Evolutionary conservation across 2,329 filamentous ascomycete genomes (phyloP).

Genomic region (Aspergillus cejpii): DNA sequence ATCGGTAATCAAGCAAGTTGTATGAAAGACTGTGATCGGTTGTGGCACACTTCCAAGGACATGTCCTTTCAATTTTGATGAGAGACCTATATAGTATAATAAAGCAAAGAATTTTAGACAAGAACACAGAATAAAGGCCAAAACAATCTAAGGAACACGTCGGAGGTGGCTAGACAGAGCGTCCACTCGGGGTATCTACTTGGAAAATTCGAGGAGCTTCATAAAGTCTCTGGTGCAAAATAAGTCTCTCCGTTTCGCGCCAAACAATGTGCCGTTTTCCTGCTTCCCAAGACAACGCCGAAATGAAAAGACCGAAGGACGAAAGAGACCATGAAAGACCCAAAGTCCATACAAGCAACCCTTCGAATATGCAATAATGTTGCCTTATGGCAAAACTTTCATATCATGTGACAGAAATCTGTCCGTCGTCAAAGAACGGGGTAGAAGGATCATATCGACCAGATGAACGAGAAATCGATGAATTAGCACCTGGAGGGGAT

Average conservation of each 20-base stretch:
- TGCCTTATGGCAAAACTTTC: constrained; percentile 19
- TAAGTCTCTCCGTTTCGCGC: constrained; percentile 37
- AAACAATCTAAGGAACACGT: constrained; percentile 26
- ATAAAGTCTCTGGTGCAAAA: constrained; percentile 28
- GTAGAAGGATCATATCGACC: constrained; percentile 11
- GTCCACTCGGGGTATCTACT: constrained; percentile 47
- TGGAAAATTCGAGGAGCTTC: constrained; percentile 45
- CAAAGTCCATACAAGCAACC: constrained; percentile 23
- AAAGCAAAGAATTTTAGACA: neutral
- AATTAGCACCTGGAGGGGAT: constrained; percentile 29
- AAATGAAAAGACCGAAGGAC: constrained; percentile 8
- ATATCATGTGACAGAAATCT: constrained; percentile 17
- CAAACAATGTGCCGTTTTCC: constrained; percentile 36
- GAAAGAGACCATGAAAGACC: constrained; percentile 18
- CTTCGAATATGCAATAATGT: constrained; percentile 30
- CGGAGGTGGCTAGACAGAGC: constrained; percentile 41
- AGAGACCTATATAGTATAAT: no score
- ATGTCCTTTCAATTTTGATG: no score
- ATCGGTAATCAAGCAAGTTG: no score
- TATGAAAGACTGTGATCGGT: no score
- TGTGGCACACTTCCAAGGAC: no score
- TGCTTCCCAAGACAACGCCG: constrained; percentile 34
- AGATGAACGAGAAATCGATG: constrained; percentile 1
- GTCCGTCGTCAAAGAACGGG: constrained; percentile 14
- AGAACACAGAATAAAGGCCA: constrained; percentile 6